These are phyloP conservation scores for Rhodotorula mucilaginosa DNA, from an alignment of 1,284 basidiomycete genomes.

Conservation along the genomic window DNA sequence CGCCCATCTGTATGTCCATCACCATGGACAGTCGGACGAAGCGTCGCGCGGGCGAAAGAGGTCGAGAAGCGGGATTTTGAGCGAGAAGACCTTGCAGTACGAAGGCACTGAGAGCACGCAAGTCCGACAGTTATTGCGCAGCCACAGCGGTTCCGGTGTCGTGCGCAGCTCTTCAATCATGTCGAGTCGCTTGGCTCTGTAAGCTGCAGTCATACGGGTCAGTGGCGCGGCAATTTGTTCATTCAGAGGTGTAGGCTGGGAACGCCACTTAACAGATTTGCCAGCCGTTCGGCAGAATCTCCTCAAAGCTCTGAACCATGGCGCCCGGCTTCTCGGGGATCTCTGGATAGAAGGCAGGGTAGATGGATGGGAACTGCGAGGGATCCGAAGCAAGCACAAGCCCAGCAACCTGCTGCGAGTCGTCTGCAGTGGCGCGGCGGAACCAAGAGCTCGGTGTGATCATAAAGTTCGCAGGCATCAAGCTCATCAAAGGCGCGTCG, in stretches of 20 bases:
- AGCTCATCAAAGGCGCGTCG: background rate
- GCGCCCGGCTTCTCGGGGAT: background rate
- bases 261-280: background rate
- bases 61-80: background rate
- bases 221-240: background rate
- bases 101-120: background rate
- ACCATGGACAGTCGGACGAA: background rate
- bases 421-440: background rate
- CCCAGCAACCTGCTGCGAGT: background rate
- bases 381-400: background rate
- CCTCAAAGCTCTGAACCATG: background rate
- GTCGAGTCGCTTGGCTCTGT: conserved; percentile 1
- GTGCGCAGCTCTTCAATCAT: background rate
- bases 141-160: background rate
- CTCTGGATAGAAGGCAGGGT: background rate
- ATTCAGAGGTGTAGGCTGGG: background rate
- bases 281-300: background rate
- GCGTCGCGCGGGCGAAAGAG: background rate
- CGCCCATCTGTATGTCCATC: too few relatives aligned
- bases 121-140: background rate
- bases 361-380: background rate
- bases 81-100: conserved; percentile 1
- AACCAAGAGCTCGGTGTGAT: background rate
- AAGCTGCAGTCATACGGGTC: background rate
- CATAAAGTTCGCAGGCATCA: background rate